Evolutionary conservation across 2,329 filamentous ascomycete genomes (phyloP).

Genomic region (Furcasterigmium furcatum): DNA sequence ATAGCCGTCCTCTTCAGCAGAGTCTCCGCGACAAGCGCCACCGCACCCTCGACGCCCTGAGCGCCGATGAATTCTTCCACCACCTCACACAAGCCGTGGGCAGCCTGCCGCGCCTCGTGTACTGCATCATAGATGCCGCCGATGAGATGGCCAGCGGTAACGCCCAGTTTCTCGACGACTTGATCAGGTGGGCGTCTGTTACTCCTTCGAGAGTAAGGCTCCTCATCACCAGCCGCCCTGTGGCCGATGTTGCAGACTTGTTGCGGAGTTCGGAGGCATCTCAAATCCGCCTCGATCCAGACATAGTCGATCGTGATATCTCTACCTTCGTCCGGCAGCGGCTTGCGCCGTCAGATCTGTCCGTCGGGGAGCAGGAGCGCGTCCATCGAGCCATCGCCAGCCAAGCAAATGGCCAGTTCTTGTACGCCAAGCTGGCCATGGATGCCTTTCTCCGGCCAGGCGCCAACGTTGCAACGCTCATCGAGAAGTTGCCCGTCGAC

Average conservation of each 20-base stretch:
- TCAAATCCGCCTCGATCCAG: conserved; percentile 33
- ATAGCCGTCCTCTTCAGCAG: conserved; percentile 23
- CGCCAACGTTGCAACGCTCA: conserved; percentile 17
- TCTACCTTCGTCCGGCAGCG: conserved; percentile 26
- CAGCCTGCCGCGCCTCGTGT: conserved; percentile 19
- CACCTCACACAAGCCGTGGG: conserved; percentile 19
- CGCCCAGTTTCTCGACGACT: conserved; percentile 25
- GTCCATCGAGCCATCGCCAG: conserved; percentile 27
- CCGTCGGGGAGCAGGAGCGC: conserved; percentile 10
- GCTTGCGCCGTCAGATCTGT: conserved; percentile 11
- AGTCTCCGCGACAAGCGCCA: conserved; percentile 10
- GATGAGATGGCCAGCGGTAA: conserved; percentile 42
- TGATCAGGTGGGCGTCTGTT: conserved; percentile 27
- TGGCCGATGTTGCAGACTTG: conserved; percentile 22
- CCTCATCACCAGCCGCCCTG: conserved; percentile 38
- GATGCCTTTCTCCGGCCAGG: conserved; percentile 27
- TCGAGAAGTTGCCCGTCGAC: conserved; percentile 27
- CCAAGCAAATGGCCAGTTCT: conserved; percentile 37
- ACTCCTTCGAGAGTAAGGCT: conserved; percentile 31
- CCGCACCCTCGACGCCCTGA: conserved; percentile 10
- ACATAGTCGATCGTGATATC: conserved; percentile 35
- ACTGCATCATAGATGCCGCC: conserved; percentile 37
- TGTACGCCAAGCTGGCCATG: conserved; percentile 40
- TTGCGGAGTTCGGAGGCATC: too few relatives aligned
- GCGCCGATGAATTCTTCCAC: conserved; percentile 23